Base-by-base conservation (phyloP, 2,329 filamentous ascomycete genomes). In the Xylogone sp. region DNA sequence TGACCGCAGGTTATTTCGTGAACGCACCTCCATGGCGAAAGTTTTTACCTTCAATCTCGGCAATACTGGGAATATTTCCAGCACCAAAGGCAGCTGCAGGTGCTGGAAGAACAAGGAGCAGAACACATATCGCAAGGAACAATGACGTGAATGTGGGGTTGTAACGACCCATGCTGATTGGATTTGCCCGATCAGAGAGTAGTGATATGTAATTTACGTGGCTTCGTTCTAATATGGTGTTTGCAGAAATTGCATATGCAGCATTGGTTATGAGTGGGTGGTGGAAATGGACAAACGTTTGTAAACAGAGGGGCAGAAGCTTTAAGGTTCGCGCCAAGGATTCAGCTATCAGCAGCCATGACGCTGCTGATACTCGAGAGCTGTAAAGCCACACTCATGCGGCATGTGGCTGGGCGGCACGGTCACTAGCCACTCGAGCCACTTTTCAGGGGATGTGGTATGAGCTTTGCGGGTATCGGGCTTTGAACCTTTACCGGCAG, bases 11-110 rank as follows among this genome's bases (percentile, higher is more conserved):
- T 21, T n/a, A 16, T 29, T 43, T 29, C 12, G 31, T 18, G 2
- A 21, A 43, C 55, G 46, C 63, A 79, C 81, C 81, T 69, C 84
- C 84, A 76, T 87, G 84, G 44, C 84, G 79, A 78, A 83, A 87
- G 66, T 87, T 87, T 66, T 79, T 75, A 16, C 84, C 84, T 65
- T 88, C 84, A 22, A 66, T 56, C 6, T 68, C 71, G 13, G 75
- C 69, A 57, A 83, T 84, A 19, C 79, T 83, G n/a, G 84, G 84
- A 54, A 88, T 88, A 63, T 88, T 88, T 51, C 84, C 84, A 29
- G 84, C 84, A 21, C 84, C 84, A 64, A 88, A 88, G 3, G 84
- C 84, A 20, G 73, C 73, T 2, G 74, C 82, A 55, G 74, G 76
- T 48, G 75, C 72, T 20, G 82, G 80, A 47, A 86, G 69, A 44